Conservation (phyloP, 495 filamentous ascomycete genomes). For the Daldinia childiae region DNA sequence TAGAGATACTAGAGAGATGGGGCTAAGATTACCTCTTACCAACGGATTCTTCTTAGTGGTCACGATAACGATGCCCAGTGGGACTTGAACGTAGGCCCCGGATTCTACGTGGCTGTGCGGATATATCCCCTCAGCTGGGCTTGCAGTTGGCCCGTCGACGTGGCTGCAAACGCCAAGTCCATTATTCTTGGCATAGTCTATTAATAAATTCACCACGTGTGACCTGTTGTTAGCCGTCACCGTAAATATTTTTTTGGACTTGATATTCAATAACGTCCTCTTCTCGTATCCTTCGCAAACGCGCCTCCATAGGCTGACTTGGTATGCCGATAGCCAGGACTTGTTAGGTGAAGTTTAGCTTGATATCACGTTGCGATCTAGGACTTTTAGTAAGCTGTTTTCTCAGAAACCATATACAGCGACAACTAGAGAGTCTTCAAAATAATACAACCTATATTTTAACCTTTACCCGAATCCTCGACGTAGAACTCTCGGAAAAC, state of each 20-base stretch:
- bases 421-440: no score
- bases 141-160: constrained; percentile 13
- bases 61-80: background rate
- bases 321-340: background rate
- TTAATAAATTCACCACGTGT: constrained; percentile 20
- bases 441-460: no score
- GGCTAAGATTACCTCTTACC: constrained; percentile 2
- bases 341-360: background rate
- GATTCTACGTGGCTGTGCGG: constrained; percentile 30
- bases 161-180: constrained; percentile 28
- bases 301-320: background rate
- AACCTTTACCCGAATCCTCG: background rate
- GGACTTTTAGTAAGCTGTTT: background rate
- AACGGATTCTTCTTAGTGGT: constrained; percentile 2
- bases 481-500: background rate
- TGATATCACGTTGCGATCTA: background rate
- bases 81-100: constrained; percentile 3
- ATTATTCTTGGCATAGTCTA: constrained; percentile 21
- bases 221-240: background rate
- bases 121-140: constrained; percentile 6
- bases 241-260: background rate
- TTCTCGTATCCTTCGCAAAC: background rate
- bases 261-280: background rate
- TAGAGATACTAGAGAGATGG: background rate
- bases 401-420: no score